Evolutionary conservation across 1,284 basidiomycete genomes (phyloP).

Genomic region (Cystobasidium sp.): DNA sequence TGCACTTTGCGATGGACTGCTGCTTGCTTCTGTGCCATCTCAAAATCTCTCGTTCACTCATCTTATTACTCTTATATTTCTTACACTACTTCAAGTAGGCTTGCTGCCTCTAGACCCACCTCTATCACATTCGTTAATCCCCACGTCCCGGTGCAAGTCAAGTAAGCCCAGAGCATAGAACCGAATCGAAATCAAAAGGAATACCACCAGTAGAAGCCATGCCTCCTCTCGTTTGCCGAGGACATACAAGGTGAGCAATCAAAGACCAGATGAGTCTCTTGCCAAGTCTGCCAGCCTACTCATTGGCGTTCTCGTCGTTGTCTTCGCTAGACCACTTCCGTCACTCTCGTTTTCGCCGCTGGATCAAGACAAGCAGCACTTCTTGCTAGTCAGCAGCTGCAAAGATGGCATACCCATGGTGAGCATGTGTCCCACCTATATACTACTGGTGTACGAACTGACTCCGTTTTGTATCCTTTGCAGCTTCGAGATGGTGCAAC

Average conservation of each 20-base stretch:
- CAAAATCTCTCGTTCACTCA: too few species aligned
- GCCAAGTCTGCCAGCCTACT: not conserved
- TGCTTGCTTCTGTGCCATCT: too few species aligned
- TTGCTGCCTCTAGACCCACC: too few species aligned
- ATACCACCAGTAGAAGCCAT: not conserved
- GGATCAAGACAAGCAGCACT: conserved; percentile 68
- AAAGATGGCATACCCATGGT: conserved; percentile 97
- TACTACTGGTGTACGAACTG: not conserved
- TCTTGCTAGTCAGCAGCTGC: conserved; percentile 87
- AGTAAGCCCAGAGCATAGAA: too few species aligned
- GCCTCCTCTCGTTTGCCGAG: conserved; percentile 28
- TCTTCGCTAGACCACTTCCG: conserved; percentile 47
- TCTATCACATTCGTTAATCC: too few species aligned
- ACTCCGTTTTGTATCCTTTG: not conserved
- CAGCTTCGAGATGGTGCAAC: conserved; percentile 37
- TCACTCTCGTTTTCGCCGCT: conserved; percentile 48
- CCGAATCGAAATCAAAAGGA: too few species aligned
- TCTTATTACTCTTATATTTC: too few species aligned
- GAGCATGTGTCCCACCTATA: conserved; percentile 63
- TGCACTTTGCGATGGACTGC: too few species aligned
- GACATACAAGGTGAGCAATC: conserved; percentile 15
- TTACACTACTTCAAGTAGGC: too few species aligned
- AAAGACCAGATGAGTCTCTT: not conserved
- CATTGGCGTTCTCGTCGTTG: not conserved
- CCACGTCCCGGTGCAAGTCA: too few species aligned